A percentile compares a stretch with the other conserved stretches of the same genome.
These are phyloP conservation scores for Diplotaxis tenuifolia DNA, from an alignment of 345 rosid genomes.

Conservation along the genomic window DNA sequence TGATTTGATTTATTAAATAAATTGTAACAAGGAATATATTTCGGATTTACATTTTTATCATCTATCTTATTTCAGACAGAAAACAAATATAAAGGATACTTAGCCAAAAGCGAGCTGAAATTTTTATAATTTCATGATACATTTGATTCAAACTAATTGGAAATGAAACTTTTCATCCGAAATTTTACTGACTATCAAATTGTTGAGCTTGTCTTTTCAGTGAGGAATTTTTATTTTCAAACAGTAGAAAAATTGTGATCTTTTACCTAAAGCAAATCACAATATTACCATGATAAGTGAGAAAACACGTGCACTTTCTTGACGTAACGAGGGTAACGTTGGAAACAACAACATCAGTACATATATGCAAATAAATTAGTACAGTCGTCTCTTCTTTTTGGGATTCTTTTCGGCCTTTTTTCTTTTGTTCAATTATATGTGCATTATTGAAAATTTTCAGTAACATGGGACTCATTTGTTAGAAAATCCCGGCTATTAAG, in stretches of 20 bases:
- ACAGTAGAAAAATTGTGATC: not conserved
- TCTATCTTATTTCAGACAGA: too few species aligned
- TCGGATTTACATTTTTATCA: not conserved
- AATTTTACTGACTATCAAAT: not conserved
- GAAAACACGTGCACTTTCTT: constrained; percentile 15
- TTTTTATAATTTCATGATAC: too few species aligned
- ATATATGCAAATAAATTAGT: constrained; percentile 2
- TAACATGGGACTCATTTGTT: constrained; percentile 1
- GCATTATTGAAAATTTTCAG: constrained; percentile 3
- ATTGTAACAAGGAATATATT: constrained; percentile 12
- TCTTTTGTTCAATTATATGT: not conserved
- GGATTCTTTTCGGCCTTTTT: not conserved
- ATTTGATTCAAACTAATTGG: too few species aligned
- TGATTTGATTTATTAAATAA: constrained; percentile 16
- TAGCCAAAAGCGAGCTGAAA: too few species aligned
- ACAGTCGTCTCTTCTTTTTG: not conserved
- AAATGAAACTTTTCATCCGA: not conserved
- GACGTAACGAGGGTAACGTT: constrained; percentile 14
- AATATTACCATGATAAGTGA: not conserved
- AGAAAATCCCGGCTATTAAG: not conserved
- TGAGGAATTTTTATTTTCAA: not conserved
- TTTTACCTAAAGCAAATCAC: not conserved
- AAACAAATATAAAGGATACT: too few species aligned
- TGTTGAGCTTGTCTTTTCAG: not conserved
- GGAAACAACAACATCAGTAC: constrained; percentile 22